Evolutionary conservation across 2,329 filamentous ascomycete species (phyloP).

Genomic region (Cordyceps fumosorosea): DNA sequence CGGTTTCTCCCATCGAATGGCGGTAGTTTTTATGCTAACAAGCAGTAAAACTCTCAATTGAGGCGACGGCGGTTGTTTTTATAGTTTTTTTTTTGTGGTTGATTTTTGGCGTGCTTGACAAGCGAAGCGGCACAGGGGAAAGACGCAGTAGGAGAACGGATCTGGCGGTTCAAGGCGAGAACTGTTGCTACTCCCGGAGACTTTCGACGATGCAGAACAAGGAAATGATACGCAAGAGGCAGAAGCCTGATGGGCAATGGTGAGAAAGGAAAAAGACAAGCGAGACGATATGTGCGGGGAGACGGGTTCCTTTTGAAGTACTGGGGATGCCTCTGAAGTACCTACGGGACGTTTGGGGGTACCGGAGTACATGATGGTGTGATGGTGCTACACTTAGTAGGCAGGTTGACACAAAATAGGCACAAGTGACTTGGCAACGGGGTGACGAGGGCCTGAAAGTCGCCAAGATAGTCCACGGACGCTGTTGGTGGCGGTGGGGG

Average conservation of each 20-base stretch:
- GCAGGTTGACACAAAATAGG: background rate
- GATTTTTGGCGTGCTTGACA: background rate
- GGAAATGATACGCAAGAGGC: constrained; percentile 10
- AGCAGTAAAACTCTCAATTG: constrained; percentile 10
- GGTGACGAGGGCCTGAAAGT: background rate
- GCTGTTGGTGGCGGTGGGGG: background rate
- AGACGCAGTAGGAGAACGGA: constrained; percentile 6
- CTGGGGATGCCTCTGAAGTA: background rate
- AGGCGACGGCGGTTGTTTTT: background rate
- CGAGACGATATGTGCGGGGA: constrained; percentile 19
- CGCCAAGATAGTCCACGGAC: constrained; percentile 1
- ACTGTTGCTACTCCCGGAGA: background rate
- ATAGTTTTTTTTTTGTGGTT: constrained; percentile 3
- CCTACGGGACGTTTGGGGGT: background rate
- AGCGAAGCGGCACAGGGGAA: constrained; percentile 14
- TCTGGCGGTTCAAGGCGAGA: background rate
- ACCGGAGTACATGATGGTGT: background rate
- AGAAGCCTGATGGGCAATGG: constrained; percentile 13
- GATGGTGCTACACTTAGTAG: background rate
- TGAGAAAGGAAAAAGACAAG: constrained; percentile 17
- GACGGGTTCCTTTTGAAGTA: constrained; percentile 10
- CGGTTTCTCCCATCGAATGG: constrained; percentile 37
- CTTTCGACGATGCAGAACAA: constrained; percentile 2
- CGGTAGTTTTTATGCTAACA: constrained; percentile 20
- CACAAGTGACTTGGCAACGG: background rate